A percentile compares a stretch with the other conserved stretches of the same genome.
Evolutionary conservation across 345 rosid genomes (phyloP).

Genomic region (Turnera subulata): DNA sequence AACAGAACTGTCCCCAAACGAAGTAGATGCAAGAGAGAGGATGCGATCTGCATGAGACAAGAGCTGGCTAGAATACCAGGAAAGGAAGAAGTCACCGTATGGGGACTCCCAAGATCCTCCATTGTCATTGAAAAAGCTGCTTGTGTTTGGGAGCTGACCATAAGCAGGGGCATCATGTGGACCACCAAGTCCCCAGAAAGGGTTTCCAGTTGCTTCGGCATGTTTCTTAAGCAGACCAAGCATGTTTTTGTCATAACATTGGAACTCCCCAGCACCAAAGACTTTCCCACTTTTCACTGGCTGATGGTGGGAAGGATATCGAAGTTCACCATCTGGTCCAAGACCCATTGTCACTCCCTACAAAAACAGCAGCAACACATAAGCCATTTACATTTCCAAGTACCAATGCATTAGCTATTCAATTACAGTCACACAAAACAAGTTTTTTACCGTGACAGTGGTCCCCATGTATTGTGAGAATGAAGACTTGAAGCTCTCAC

Average conservation of each 20-base stretch:
- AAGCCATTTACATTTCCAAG: conserved; percentile 5
- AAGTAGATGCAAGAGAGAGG: conserved; percentile 58
- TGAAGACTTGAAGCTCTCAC: conserved; percentile 71
- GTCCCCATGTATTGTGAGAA: conserved; percentile 64
- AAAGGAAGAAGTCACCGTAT: conserved; percentile 80
- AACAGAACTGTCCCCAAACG: conserved; percentile 38
- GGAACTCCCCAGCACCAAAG: conserved; percentile 78
- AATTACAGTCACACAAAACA: background rate
- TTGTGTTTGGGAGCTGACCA: conserved; percentile 42
- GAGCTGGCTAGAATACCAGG: conserved; percentile 80
- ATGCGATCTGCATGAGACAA: conserved; percentile 63
- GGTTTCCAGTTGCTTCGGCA: conserved; percentile 66
- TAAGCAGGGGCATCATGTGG: conserved; percentile 83
- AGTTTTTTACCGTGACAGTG: conserved; percentile 57
- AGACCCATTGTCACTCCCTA: conserved; percentile 83
- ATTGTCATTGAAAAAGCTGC: conserved; percentile 61
- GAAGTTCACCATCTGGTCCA: conserved; percentile 84
- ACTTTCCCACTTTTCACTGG: conserved; percentile 16
- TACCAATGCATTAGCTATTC: background rate
- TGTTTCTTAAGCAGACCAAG: conserved; percentile 57
- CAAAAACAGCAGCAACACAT: conserved; percentile 16
- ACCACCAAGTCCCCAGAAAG: conserved; percentile 89
- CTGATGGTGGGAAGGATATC: conserved; percentile 66
- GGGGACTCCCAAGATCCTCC: conserved; percentile 85
- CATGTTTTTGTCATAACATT: conserved; percentile 84